phyloP scores from a whole-genome alignment of 495 filamentous ascomycete species.

The Aspergillus cavernicola region DNA sequence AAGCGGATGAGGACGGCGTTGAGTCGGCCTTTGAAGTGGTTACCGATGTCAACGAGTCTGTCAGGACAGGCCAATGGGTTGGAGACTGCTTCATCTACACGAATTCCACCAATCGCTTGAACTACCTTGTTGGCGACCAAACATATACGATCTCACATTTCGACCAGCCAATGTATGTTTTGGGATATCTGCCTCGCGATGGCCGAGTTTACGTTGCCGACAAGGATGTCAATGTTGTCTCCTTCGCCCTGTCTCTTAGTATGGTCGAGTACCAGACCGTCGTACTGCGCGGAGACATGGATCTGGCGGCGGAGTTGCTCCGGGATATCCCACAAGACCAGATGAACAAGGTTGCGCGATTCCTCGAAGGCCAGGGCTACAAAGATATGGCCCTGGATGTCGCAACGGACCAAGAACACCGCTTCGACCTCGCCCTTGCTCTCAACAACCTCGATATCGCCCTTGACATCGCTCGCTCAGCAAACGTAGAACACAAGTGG shows the following conservation, averaged over 20 bases:
- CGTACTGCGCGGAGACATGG: constrained; percentile 92
- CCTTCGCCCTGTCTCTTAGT: constrained; percentile 86
- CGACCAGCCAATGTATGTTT: constrained; percentile 88
- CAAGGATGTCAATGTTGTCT: constrained; percentile 88
- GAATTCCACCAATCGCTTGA: constrained; percentile 91
- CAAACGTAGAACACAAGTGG: constrained; percentile 94
- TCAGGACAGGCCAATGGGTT: constrained; percentile 96
- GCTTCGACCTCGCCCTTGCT: constrained; percentile 86
- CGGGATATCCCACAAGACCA: constrained; percentile 79
- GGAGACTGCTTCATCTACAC: constrained; percentile 99
- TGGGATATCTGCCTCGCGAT: constrained; percentile 93
- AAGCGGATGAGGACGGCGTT: constrained; percentile 91
- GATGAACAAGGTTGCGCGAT: constrained; percentile 95
- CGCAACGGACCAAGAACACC: constrained; percentile 94
- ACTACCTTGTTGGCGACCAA: constrained; percentile 97
- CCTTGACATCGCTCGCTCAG: constrained; percentile 73
- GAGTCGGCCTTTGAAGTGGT: constrained; percentile 96
- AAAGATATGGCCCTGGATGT: constrained; percentile 94
- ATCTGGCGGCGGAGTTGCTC: constrained; percentile 81
- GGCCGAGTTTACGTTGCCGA: constrained; percentile 89
- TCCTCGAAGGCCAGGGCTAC: constrained; percentile 95
- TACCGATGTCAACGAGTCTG: constrained; percentile 89
- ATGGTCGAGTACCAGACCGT: constrained; percentile 97
- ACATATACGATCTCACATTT: constrained; percentile 99
- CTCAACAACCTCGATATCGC: constrained; percentile 82